Evolutionary conservation across 2,329 filamentous ascomycete genomes (phyloP), one percentile per base, ranked within the genome.

Genomic region (Diaporthe citrichinensis): DNA sequence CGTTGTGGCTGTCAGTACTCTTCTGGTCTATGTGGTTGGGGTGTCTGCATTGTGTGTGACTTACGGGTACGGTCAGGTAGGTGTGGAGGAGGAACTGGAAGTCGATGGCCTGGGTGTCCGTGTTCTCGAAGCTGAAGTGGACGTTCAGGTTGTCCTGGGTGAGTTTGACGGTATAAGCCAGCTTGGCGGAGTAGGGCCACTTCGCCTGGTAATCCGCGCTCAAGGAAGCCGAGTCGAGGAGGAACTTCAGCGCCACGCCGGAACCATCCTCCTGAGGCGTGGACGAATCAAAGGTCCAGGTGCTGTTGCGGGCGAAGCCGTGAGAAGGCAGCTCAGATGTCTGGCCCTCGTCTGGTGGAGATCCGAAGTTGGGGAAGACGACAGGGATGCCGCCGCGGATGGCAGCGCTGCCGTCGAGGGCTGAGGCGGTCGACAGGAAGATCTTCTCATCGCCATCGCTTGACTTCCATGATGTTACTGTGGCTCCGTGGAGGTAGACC

Each of bases 381-480:
- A 73, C 49, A 1, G 72, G 72, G n/a, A 73, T 73, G 10, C 72
- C 72, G 7, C 72, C 72, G 9, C 72, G 72, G n/a, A 73, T 73
- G 20, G 72, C 59, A 15, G 72, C 72, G n/a, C 72, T 73, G 20
- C 72, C 72, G 10, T 73, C 72, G 2, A 73, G 49, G 28, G 72
- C 49, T 14, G 72, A 73, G 12, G 72, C 72, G 7, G 72, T 73
- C 14, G 72, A 73, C 9, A 73, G 49, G 61, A 73, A 36, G 51
- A 73, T 53, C 59, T 68, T 73, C n/a, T 73, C 72, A 36, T 73
- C 49, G 59, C 72, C 72, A 20, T 73, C 72, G 34, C 59, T 73
- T 9, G 72, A 25, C 15, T 73, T 73, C 72, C 72, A 73, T 46
- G 72, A 73, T 31, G 72, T 73, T 39, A 73, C 46, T 17, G 72